These are phyloP conservation scores for Thermoascus crustaceus DNA, from an alignment of 2,329 filamentous ascomycete genomes.

Conservation along the genomic window DNA sequence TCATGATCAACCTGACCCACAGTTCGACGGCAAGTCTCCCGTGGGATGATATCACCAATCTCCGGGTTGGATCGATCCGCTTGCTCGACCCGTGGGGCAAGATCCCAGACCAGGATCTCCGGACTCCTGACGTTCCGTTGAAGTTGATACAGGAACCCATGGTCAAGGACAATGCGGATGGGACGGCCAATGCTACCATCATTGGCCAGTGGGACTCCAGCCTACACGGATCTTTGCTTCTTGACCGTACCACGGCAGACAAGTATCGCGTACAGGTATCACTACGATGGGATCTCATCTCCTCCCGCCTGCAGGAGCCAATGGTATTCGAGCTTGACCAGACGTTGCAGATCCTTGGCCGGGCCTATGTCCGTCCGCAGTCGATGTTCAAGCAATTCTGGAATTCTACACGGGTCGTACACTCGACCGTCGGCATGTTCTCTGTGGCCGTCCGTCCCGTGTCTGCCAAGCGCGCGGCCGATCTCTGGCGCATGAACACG, in stretches of 20 bases:
- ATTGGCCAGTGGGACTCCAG: slow-evolving; percentile 97
- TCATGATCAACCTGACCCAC: slow-evolving; percentile 82
- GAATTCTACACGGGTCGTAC: slow-evolving; percentile 76
- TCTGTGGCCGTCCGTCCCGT: slow-evolving; percentile 77
- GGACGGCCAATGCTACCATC: slow-evolving; percentile 76
- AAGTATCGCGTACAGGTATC: slow-evolving; percentile 86
- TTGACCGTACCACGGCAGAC: slow-evolving; percentile 90
- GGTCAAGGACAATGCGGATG: slow-evolving; percentile 79
- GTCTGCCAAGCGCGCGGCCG: slow-evolving; percentile 82
- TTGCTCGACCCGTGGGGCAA: slow-evolving; percentile 80
- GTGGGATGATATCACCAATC: slow-evolving; percentile 72
- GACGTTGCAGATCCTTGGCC: slow-evolving; percentile 72
- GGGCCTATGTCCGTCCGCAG: slow-evolving; percentile 74
- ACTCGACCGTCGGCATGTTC: slow-evolving; percentile 79
- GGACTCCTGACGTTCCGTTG: slow-evolving; percentile 65
- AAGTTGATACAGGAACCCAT: slow-evolving; percentile 70
- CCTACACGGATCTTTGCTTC: slow-evolving; percentile 77
- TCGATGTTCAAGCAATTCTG: slow-evolving; percentile 83
- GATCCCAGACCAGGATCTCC: slow-evolving; percentile 66
- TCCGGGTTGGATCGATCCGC: slow-evolving; percentile 73
- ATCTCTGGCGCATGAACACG: slow-evolving; percentile 94
- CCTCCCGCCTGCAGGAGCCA: slow-evolving; percentile 73
- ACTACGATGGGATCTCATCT: slow-evolving; percentile 76
- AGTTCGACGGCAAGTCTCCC: slow-evolving; percentile 80
- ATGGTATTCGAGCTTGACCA: slow-evolving; percentile 80